phyloP scores from a whole-genome alignment of 768 basidiomycete species.

The Punctularia strigosozonata region DNA sequence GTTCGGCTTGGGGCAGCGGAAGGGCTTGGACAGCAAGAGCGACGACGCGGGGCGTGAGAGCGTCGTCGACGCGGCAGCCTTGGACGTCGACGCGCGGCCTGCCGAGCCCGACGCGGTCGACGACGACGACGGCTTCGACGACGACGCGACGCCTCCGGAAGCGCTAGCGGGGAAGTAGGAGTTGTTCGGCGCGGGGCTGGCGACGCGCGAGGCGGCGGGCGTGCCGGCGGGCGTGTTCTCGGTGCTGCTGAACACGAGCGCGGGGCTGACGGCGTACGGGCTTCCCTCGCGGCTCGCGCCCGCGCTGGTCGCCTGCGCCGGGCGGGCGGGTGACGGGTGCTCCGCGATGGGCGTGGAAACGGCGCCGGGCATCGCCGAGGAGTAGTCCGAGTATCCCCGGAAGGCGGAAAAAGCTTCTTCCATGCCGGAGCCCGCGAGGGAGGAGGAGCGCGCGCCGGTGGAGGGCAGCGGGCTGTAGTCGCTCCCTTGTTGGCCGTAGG shows the following conservation, averaged over 20 bases:
- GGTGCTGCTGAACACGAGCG: constrained; percentile 42
- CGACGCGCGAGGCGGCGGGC: constrained; percentile 34
- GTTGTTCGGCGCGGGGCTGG: constrained; percentile 16
- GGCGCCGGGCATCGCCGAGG: constrained; percentile 49
- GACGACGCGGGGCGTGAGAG: constrained; percentile 42
- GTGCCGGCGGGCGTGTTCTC: constrained; percentile 35
- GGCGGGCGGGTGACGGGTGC: no score
- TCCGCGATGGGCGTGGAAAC: no score
- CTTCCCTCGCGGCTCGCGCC: no score
- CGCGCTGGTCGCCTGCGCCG: no score
- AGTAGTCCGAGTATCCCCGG: constrained; percentile 57
- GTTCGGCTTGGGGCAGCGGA: constrained; percentile 88
- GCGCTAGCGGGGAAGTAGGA: constrained; percentile 1
- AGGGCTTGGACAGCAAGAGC: constrained; percentile 71
- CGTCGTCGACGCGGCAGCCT: constrained; percentile 25
- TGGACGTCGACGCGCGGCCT: constrained; percentile 10
- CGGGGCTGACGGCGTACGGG: constrained; percentile 45
- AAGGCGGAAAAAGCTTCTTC: constrained; percentile 59
- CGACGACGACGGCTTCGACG: constrained; percentile 13
- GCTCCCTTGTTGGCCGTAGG: constrained; percentile 22
- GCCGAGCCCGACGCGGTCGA: constrained; percentile 9
- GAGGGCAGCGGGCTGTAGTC: constrained; percentile 24
- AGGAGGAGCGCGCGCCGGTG: constrained; percentile 18
- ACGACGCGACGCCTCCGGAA: constrained; percentile 11
- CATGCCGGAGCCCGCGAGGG: constrained; percentile 16